Evolutionary conservation across 164 flowering plant species (phyloP), one percentile per base, ranked within the genome.

Genomic region (Vitis labrusca): DNA sequence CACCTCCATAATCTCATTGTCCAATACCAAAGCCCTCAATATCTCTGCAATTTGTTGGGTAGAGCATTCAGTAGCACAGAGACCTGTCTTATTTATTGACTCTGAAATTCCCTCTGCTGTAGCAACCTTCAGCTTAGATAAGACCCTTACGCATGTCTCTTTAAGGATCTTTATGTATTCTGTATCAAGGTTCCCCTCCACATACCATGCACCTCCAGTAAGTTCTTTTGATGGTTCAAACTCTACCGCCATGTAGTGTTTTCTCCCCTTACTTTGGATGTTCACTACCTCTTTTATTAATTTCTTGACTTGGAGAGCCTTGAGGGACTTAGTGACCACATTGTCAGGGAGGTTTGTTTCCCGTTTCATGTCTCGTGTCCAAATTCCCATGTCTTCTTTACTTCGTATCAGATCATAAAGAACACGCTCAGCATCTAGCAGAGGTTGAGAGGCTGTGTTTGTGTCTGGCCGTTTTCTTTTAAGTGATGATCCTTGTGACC

Each of bases 131-230:
- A 50, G 27, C 64, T 61, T 70, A n/a, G n/a, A 3, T 56, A 91
- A 72, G 8, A 51, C 19, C 74, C 19, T 76, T n/a, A 69, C 37
- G 71, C 86, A 88, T 4, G 12, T 13, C 12, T 57, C 49, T 69
- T 71, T 86, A 51, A 86, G 55, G 3, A n/a, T 0, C 12, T 61
- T 56, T 30, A 92, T 89, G 54, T 79, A 66, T 0, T 81, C 87
- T 0, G 30, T 64, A 56, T 96, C 89, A 2, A 91, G 82, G 0
- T 70, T 68, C n/a, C 97, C 98, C 7, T 84, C 84, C 0, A 13
- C 32, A 64, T 89, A 93, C 93, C 94, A 91, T 2, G 64, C 79
- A 16, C 99, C 99, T 3, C 99, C 99, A 4, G 86, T 84, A 17
- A 89, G 57, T 57, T 88, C 97, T 67, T 74, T 71, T 0, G 97